Evolutionary conservation across 345 rosid genomes (phyloP), one percentile per base, ranked within the genome.

Genomic region (Lumnitzera racemosa): DNA sequence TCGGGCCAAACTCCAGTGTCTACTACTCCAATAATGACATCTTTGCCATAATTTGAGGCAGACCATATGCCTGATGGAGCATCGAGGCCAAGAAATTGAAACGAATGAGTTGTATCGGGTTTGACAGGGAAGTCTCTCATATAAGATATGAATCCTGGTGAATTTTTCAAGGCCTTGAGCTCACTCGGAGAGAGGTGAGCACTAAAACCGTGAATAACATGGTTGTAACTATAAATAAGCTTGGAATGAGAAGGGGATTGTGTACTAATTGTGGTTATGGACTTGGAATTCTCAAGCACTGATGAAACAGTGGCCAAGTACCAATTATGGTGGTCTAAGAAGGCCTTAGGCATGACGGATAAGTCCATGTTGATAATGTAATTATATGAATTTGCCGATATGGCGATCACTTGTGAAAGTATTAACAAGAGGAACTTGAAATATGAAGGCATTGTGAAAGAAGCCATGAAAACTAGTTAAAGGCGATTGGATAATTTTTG

Each of bases 1-100:
- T 81, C 87, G 0, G 81, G 83, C 87, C 87, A 81, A 16, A 81
- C 51, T 13, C 83, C 83, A 3, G 81, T 46, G 56, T 79, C 87
- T 49, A 76, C 68, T 7, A 81, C 48, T 20, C 87, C 87, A 24
- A 76, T 58, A 20, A 81, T 78, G 13, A 76, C 64, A 54, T 74
- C 73, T 52, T 67, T 46, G 43, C 87, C 87, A 3, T 69, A 76
- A n/a, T 67, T 41, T 2, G 87, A 76, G 9, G 20, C 67, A 10
- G 83, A 68, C 87, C 83, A 76, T 4, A 53, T 58, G 0, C 83
- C 83, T 0, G 74, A 62, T 13, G 60, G 47, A 0, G 77, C 13
- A 24, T 5, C 53, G 16, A 76, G 74, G 52, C 74, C 77, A 47
- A 81, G 66, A 55, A 78, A 78, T 15, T 71, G 31, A 49, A 55